Base-by-base conservation (phyloP, 2,329 filamentous ascomycete species). In the Dichotomopilus funicola region DNA sequence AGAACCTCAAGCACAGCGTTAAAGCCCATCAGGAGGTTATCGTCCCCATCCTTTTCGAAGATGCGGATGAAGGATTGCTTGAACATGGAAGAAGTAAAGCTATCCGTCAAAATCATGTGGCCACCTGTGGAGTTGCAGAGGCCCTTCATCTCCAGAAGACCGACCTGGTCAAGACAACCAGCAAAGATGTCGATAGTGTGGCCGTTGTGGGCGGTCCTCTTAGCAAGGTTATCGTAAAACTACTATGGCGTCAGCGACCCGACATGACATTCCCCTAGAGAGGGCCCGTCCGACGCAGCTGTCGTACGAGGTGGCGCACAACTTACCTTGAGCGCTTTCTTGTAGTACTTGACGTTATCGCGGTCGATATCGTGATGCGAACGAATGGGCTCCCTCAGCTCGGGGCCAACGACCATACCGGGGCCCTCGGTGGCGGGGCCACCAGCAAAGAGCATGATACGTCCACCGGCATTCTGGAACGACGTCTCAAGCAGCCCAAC, bases 271-370 rank as follows among this genome's bases (percentile, higher is more conserved):
- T 4, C 9, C 2, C 1, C 12, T 9, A 7, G 11, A 42, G 40
- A 42, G 19, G 19, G 19, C 19, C 19, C 19, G 19, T 27, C 19
- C 19, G 19, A 27, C 19, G 19, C 19, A 27, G 19, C 19, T 27
- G 19, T 27, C 19, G 19, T 27, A 27, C 19, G 19, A 27, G 11
- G 40, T 42, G 11, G 11, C 8, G n/a, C 2, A 5, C 12, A 45
- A 77, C 56, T 71, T 71, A 90, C 88, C 83, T 97, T 99, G 50
- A 96, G 74, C 27, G 94, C 94, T 75, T 99, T 99, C 80, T 99
- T 99, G 76, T 95, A 97, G 75, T 97, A 96, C 73, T 99, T 99
- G 75, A 96, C 95, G 70, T 96, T 96, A 72, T 99, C 94, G 56
- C 91, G 85, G 70, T 99, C 94, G 71, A 99, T 99, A 67, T 99